Base-by-base conservation (phyloP, 768 basidiomycete genomes). In the Suillus alpinus region DNA sequence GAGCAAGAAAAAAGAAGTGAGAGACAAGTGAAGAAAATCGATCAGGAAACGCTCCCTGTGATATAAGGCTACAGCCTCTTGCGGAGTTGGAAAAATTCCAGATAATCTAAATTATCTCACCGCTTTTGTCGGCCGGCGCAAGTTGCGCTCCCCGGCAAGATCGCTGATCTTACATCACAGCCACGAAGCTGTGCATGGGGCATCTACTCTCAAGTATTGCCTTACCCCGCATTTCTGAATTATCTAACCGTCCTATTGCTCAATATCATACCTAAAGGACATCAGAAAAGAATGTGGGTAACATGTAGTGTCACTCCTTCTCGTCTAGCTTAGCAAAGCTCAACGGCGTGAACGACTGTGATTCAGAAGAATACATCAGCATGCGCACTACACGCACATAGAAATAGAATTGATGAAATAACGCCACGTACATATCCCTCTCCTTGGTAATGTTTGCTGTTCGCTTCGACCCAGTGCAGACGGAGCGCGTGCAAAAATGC, bases 391-490 rank as follows among this genome's bases (percentile, higher is more conserved):
- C 69, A 69, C 69, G 68, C 51, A 57, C 59, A 55, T 68, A 63
- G 58, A 60, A 44, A 53, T 67, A 65, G 59, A 61, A 44, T 56
- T 46, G 52, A 57, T 46, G 57, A 44, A 32, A 39, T n/a, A 40
- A 32, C 53, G 59, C 61, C 61, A 88, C 89, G 74, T 78, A 94
- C 92, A 80, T 94, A 86, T 73, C 94, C 94, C 61, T 84, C 90
- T 37, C 92, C 94, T 74, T 91, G 86, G 72, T 90, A 96, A 71
- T 95, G 94, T 81, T 97, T 96, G 78, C 94, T 95, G 79, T 96
- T 97, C 57, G 89, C 93, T 76, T 98, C 95, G 61, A 98, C 96
- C 94, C 96, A 98, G 76, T 98, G 96, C 66, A 98, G 82, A 69
- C 96, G 88, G 64, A 98, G 83, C 7, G 96, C 96, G 74, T 98